phyloP scores from a whole-genome alignment of 2,329 filamentous ascomycete species.

The Alternaria angustiovoidea region DNA sequence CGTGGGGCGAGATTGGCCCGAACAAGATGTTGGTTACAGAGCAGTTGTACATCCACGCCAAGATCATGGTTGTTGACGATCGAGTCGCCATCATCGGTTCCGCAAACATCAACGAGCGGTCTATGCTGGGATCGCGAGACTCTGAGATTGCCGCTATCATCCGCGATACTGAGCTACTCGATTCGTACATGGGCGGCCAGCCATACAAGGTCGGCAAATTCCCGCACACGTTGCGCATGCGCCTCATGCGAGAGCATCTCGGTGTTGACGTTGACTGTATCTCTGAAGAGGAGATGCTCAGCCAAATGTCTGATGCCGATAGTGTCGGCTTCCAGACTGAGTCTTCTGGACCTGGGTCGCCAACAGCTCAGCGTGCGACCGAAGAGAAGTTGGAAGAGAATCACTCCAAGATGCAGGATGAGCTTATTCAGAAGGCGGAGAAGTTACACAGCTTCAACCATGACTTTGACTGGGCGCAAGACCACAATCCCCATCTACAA shows the following conservation, averaged over 20 bases:
- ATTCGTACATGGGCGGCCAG: slow-evolving; percentile 88
- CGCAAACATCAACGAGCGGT: slow-evolving; percentile 98
- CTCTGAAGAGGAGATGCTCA: slow-evolving; percentile 45
- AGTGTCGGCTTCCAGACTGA: slow-evolving; percentile 66
- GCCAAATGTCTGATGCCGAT: slow-evolving; percentile 63
- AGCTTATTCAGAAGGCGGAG: slow-evolving; percentile 65
- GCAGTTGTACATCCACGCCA: slow-evolving; percentile 97
- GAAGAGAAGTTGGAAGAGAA: slow-evolving; percentile 53
- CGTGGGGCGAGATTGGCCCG: slow-evolving; percentile 90
- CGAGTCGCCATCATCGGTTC: slow-evolving; percentile 93
- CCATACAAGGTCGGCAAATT: slow-evolving; percentile 92
- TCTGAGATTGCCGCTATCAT: slow-evolving; percentile 92
- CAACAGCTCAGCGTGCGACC: slow-evolving; percentile 44
- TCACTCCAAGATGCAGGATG: slow-evolving; percentile 59
- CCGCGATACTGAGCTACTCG: slow-evolving; percentile 90
- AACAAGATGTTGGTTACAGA: slow-evolving; percentile 88
- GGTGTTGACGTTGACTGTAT: slow-evolving; percentile 95
- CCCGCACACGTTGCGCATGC: slow-evolving; percentile 88
- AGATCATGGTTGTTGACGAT: slow-evolving; percentile 95
- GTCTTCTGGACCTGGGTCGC: slow-evolving; percentile 45
- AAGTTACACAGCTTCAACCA: slow-evolving; percentile 76
- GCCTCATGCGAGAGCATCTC: slow-evolving; percentile 94
- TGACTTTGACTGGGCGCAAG: slow-evolving; percentile 71
- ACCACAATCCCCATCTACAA: slow-evolving; percentile 65
- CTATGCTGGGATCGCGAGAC: slow-evolving; percentile 89